phyloP scores from a whole-genome alignment of 441 rosid species.

The Adansonia gregorii region DNA sequence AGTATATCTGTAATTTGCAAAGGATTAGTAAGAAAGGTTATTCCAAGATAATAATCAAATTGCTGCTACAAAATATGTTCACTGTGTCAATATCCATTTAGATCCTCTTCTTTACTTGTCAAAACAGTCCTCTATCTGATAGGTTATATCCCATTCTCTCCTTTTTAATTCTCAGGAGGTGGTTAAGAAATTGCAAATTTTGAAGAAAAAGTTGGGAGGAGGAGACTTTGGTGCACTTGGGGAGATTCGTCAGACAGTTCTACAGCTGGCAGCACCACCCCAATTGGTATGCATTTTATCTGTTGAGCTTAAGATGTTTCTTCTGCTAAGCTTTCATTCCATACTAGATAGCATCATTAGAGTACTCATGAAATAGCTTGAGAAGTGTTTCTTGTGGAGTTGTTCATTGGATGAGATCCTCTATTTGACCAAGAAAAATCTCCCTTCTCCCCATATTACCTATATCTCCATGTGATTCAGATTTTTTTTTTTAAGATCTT shows the following conservation, averaged over 20 bases:
- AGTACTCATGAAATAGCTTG: neutral
- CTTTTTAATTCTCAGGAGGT: slow-evolving; percentile 60
- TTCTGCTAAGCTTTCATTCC: slow-evolving; percentile 1
- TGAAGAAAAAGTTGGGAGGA: slow-evolving; percentile 66
- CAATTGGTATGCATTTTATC: slow-evolving; percentile 60
- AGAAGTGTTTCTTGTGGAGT: neutral
- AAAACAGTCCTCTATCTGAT: slow-evolving; percentile 11
- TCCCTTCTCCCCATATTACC: neutral
- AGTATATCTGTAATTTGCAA: neutral
- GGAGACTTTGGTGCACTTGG: slow-evolving; percentile 64
- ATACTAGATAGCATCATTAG: neutral
- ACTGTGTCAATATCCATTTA: neutral
- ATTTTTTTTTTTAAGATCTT: neutral
- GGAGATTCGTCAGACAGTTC: slow-evolving; percentile 76
- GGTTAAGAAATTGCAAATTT: slow-evolving; percentile 55
- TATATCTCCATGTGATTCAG: neutral
- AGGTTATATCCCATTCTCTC: slow-evolving; percentile 12
- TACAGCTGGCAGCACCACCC: slow-evolving; percentile 69
- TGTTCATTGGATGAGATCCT: neutral
- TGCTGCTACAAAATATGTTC: neutral
- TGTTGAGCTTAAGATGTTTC: slow-evolving; percentile 9
- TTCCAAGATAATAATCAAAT: neutral
- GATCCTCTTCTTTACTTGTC: slow-evolving; percentile 9
- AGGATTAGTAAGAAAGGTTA: neutral
- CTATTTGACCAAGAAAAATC: neutral